A percentile compares a stretch with the other conserved stretches of the same genome.
Evolutionary conservation across 768 basidiomycete species (phyloP).

Genomic region (Pseudohyphozyma bogoriensis): DNA sequence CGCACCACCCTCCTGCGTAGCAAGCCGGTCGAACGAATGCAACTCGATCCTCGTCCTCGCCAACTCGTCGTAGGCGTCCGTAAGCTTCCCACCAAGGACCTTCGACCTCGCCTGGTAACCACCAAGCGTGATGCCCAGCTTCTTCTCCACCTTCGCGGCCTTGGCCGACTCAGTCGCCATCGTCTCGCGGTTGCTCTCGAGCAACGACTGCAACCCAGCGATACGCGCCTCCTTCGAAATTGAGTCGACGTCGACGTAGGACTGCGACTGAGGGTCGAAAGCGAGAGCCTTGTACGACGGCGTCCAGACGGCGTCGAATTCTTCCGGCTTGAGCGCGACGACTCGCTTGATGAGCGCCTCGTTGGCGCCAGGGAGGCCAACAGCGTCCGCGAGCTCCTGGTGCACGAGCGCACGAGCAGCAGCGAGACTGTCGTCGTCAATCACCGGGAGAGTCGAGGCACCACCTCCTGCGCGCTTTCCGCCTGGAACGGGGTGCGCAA

Average conservation of each 20-base stretch:
- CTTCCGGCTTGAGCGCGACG: constrained; percentile 41
- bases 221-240: constrained; percentile 55
- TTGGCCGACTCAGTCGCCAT: constrained; percentile 75
- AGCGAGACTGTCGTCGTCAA: constrained; percentile 65
- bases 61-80: constrained; percentile 60
- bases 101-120: constrained; percentile 74
- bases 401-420: constrained; percentile 63
- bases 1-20: constrained; percentile 58
- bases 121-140: constrained; percentile 72
- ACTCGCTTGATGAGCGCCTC: constrained; percentile 70
- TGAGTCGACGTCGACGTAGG: constrained; percentile 57
- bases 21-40: constrained; percentile 67
- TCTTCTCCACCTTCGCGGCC: constrained; percentile 80
- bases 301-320: constrained; percentile 26
- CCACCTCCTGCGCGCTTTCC: constrained; percentile 61
- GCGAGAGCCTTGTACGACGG: constrained; percentile 45
- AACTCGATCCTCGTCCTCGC: constrained; percentile 58
- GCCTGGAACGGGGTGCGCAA: constrained; percentile 78
- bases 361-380: constrained; percentile 77
- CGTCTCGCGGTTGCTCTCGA: constrained; percentile 54
- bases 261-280: constrained; percentile 49
- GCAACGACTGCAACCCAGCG: constrained; percentile 53
- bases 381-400: constrained; percentile 61
- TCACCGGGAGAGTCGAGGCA: constrained; percentile 57
- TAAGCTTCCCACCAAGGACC: constrained; percentile 43